Conservation (phyloP, 2,329 filamentous ascomycete genomes). For the Pestalotiopsis sp. region DNA sequence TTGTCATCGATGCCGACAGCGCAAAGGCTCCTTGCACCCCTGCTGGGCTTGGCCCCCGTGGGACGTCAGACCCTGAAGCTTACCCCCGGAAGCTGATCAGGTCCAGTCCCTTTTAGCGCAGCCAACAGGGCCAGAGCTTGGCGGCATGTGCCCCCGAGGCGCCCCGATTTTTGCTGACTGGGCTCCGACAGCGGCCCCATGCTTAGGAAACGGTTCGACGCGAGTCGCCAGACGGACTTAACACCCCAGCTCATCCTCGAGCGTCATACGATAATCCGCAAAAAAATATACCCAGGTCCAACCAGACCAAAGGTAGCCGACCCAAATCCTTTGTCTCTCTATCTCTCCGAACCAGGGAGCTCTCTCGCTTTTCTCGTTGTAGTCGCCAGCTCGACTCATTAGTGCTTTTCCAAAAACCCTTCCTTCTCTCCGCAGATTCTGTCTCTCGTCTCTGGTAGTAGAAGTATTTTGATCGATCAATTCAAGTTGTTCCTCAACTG, state of each 20-base stretch:
- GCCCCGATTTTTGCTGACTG: neutral
- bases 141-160: neutral
- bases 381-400: neutral
- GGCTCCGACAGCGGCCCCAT: neutral
- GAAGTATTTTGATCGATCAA: neutral
- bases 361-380: neutral
- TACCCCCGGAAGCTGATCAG: neutral
- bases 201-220: neutral
- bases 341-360: neutral
- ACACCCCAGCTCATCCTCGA: neutral
- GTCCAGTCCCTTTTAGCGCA: neutral
- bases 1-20: neutral
- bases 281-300: neutral
- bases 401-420: neutral
- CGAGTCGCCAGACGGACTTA: slow-evolving; percentile 1
- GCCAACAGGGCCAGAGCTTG: neutral
- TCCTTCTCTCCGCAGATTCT: neutral
- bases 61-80: neutral
- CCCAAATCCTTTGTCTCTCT: neutral
- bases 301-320: neutral
- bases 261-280: slow-evolving; percentile 9
- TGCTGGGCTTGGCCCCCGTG: neutral
- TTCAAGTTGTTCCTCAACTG: neutral
- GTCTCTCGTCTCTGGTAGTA: neutral
- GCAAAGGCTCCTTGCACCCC: neutral